Evolutionary conservation across 371 early-diverging fungal species (phyloP), one percentile per base, ranked within the genome.

Genomic region (Chytridiales sp.): DNA sequence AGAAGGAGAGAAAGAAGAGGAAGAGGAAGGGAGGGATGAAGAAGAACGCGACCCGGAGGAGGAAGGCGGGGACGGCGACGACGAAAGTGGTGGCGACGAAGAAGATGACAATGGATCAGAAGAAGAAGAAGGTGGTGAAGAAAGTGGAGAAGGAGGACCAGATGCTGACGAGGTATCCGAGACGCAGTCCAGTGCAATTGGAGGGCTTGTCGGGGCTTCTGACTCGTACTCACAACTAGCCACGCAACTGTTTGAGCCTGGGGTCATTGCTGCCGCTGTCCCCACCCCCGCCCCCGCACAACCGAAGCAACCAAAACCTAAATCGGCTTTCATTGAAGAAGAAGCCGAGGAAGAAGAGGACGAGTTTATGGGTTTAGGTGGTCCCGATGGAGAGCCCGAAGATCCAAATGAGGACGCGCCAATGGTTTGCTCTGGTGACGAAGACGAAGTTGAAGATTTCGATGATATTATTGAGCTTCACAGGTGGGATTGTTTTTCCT

Each of bases 301-400:
- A 3, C 17, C 50, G 5, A 44, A 56, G 43, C 42, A 56, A 48
- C 59, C 56, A 19, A 53, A 40, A 19, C 35, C 22, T 11, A 61
- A 72, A 46, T 66, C 57, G n/a, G 61, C 52, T 29, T 74, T 68
- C 47, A 49, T 74, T n/a, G 75, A 73, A 27, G 57, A 17, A 3
- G 75, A 77, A 56, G 78, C 78, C 31, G 66, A 63, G 17, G 74
- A 72, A 34, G 68, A 68, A 47, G 78, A 74, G 30, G 78, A 77
- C 52, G 78, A 74, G 40, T 75, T 75, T 47, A 66, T 69, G 62
- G 66, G 72, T 9, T 34, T 69, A 31, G 78, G 73, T 22, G 78
- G 78, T 13, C 50, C 54, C 13, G 78, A 77, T 50, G 74, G 68
- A 1, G 74, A 68, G 5, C 69, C 62, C 19, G 47, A 64, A 31